phyloP scores from a whole-genome alignment of 73 alveolate genomes.

The Halteria grandinella region DNA sequence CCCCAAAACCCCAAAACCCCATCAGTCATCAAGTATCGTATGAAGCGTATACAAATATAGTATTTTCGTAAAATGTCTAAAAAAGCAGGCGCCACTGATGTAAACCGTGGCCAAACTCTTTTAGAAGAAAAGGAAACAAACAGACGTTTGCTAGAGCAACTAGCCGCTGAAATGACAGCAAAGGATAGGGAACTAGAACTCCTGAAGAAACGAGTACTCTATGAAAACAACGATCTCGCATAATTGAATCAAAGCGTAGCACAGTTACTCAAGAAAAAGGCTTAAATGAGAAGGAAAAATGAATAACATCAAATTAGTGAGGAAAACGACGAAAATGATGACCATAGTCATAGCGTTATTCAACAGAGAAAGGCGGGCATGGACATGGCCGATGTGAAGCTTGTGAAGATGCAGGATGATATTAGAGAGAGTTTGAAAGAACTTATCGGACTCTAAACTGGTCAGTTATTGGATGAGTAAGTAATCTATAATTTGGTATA shows the following conservation, averaged over 20 bases:
- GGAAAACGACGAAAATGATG: conserved; percentile 18
- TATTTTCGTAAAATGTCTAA: too few relatives aligned
- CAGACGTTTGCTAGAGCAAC: neutral
- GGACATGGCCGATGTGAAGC: too few relatives aligned
- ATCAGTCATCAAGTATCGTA: too few relatives aligned
- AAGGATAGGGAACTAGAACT: conserved; percentile 35
- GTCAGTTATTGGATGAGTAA: conserved; percentile 39
- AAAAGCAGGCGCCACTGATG: too few relatives aligned
- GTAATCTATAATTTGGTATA: neutral
- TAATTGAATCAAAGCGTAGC: too few relatives aligned
- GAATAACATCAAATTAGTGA: too few relatives aligned
- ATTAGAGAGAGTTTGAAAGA: neutral
- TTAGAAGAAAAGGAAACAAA: neutral
- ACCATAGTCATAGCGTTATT: neutral
- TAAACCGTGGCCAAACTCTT: too few relatives aligned
- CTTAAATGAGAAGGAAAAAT: too few relatives aligned
- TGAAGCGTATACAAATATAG: too few relatives aligned
- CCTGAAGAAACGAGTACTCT: conserved; percentile 8
- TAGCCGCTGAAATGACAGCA: conserved; percentile 15
- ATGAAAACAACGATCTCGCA: conserved; percentile 27
- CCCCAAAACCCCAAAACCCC: too few relatives aligned
- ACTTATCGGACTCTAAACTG: neutral
- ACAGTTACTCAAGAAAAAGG: too few relatives aligned
- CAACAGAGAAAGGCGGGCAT: neutral
- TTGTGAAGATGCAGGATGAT: conserved; percentile 4